Conservation (phyloP, 768 basidiomycete genomes). For the Ramaria sp. region DNA sequence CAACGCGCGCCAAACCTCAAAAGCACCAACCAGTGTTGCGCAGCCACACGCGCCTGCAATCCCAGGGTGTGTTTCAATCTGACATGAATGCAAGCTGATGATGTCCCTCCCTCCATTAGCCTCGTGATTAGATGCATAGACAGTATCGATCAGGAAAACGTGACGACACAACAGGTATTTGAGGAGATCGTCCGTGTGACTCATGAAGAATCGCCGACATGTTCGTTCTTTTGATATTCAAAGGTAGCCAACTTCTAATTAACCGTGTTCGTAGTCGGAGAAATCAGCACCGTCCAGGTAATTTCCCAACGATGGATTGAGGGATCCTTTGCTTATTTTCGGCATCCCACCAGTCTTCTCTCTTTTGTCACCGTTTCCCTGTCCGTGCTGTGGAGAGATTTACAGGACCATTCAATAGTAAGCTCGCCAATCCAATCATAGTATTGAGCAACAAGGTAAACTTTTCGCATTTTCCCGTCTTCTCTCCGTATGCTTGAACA, state of each 20-base stretch:
- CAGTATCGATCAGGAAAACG: slow-evolving; percentile 1
- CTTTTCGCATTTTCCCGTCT: slow-evolving; percentile 5
- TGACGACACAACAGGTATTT: slow-evolving; percentile 2
- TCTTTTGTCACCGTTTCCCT: slow-evolving; percentile 14
- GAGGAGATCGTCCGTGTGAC: slow-evolving; percentile 1
- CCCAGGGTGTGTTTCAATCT: not conserved
- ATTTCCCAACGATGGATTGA: no score
- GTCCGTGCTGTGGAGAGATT: slow-evolving; percentile 11
- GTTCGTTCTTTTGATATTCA: not conserved
- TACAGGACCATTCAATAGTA: slow-evolving; percentile 14
- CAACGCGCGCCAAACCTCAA: not conserved
- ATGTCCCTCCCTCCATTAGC: not conserved
- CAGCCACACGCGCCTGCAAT: not conserved
- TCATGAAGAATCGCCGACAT: not conserved
- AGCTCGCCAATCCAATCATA: slow-evolving; percentile 11
- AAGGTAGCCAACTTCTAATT: no score
- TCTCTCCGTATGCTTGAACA: not conserved
- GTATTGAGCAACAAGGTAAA: slow-evolving; percentile 13
- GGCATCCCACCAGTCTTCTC: no score
- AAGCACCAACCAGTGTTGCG: not conserved
- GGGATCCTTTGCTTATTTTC: no score
- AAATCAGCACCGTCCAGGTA: no score
- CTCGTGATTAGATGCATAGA: slow-evolving; percentile 3
- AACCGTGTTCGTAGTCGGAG: no score
- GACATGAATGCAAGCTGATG: not conserved